Conservation (phyloP, 2,329 filamentous ascomycete genomes). For the Coleophoma cylindrospora region DNA sequence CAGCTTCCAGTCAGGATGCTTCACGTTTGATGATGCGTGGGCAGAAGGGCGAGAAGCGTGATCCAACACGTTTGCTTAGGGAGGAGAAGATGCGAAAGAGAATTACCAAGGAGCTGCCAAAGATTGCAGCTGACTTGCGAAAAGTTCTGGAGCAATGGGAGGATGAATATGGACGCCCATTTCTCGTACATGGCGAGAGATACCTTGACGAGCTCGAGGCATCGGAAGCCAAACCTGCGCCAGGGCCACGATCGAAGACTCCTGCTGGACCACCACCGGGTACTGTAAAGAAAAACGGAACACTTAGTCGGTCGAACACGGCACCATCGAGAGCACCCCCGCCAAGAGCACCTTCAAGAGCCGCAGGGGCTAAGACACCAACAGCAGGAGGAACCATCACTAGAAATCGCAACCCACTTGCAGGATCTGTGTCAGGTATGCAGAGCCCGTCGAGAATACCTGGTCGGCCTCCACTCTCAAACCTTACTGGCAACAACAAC, state of each 20-base stretch:
- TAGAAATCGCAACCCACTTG: slow-evolving; percentile 18
- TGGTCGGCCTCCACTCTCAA: slow-evolving; percentile 63
- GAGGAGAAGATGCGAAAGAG: slow-evolving; percentile 99
- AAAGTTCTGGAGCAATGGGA: slow-evolving; percentile 85
- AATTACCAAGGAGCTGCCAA: slow-evolving; percentile 92
- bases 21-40: slow-evolving; percentile 88
- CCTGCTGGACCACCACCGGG: slow-evolving; percentile 57
- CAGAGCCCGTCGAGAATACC: slow-evolving; percentile 66
- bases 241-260: slow-evolving; percentile 69
- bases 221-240: slow-evolving; percentile 50
- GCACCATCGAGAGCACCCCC: slow-evolving; percentile 17
- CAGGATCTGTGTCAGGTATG: slow-evolving; percentile 16
- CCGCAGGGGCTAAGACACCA: slow-evolving; percentile 44
- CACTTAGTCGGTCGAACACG: slow-evolving; percentile 22
- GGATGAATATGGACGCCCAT: slow-evolving; percentile 88
- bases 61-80: slow-evolving; percentile 86
- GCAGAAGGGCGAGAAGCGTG: slow-evolving; percentile 88
- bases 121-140: slow-evolving; percentile 77
- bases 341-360: slow-evolving; percentile 11
- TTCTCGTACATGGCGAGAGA: slow-evolving; percentile 85
- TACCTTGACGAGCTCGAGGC: slow-evolving; percentile 83
- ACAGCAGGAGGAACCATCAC: slow-evolving; percentile 31
- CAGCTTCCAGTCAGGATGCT: slow-evolving; percentile 89
- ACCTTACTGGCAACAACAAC: slow-evolving; percentile 66
- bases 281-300: slow-evolving; percentile 23